Base-by-base conservation (phyloP, 179 eudicot genomes). In the Carnegiea gigantea region DNA sequence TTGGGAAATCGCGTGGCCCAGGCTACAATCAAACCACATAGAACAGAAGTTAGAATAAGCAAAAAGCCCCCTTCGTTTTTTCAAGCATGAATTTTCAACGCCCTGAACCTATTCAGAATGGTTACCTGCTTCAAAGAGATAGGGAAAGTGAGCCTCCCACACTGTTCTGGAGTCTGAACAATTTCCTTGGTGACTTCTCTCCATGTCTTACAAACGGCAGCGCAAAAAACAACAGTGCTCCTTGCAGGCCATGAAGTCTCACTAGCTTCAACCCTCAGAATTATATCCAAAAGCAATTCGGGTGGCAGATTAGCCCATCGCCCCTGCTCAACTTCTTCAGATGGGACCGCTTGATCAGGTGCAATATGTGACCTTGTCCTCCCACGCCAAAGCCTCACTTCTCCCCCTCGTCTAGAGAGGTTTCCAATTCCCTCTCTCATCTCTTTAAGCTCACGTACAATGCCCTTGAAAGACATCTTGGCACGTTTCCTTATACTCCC, bases 241-340 rank as follows among this genome's bases (percentile, higher is more conserved):
- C 98, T 91, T 1, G 97, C 98, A 86, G 98, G 98, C 98, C 98
- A 95, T 0, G 89, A 84, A 6, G 93, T 87, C 82, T 95, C 98
- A 78, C 91, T 92, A 84, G 85, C 90, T 87, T 95, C 98, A 40
- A 95, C 95, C 80, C 97, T 90, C 26, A 85, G 86, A 54, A 95
- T 88, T 44, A 93, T 93, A 86, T 95, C 98, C 82, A 95, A 85
- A 46, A 95, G 98, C 89, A 95, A 86, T 60, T 95, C 98, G 0
- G 95, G 92, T 8, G 98, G 98, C 54, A 95, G 82, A 78, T 92
- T 91, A 26, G 97, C 98, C 98, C 98, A 95, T 73, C 85, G 88
- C 53, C 98, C 98, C 82, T 93, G 98, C 82, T 93, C 87, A 24
- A 80, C 79, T 40, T 89, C 85, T 33, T 88, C 86, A 20, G 80